A percentile compares a stretch with the other conserved stretches of the same genome.
Evolutionary conservation across 2,329 filamentous ascomycete genomes (phyloP).

Genomic region (Sclerotinia subarctica): DNA sequence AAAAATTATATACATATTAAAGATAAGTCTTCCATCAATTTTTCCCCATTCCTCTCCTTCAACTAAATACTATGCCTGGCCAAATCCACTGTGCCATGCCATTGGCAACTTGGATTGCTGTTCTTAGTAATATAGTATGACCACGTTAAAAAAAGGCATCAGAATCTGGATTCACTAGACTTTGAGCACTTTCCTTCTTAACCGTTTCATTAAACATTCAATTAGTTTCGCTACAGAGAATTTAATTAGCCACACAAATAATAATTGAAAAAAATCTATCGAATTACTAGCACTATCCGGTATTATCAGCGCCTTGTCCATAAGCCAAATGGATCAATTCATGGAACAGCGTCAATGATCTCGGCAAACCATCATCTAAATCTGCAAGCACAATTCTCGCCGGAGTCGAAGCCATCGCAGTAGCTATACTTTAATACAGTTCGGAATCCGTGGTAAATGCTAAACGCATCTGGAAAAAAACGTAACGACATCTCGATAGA

Average conservation of each 20-base stretch:
- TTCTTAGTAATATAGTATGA: background rate
- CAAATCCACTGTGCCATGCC: background rate
- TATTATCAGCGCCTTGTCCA: background rate
- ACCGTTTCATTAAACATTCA: background rate
- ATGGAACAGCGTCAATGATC: background rate
- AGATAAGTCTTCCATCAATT: too few species aligned
- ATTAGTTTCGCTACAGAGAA: background rate
- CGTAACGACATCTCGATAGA: background rate
- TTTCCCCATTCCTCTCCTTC: background rate
- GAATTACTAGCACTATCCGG: background rate
- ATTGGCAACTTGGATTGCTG: background rate
- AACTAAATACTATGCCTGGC: background rate
- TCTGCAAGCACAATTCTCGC: background rate
- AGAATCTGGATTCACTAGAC: background rate
- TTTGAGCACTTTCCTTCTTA: background rate
- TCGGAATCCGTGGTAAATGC: background rate
- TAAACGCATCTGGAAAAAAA: background rate
- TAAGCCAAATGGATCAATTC: background rate
- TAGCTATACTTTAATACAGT: background rate
- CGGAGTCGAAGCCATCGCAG: background rate
- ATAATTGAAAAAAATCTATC: background rate
- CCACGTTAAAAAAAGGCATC: background rate
- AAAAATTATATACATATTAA: background rate
- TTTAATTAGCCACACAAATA: background rate
- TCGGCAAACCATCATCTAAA: background rate